Base-by-base conservation (phyloP, 805 yeast species). In the Kuraishia molischiana region DNA sequence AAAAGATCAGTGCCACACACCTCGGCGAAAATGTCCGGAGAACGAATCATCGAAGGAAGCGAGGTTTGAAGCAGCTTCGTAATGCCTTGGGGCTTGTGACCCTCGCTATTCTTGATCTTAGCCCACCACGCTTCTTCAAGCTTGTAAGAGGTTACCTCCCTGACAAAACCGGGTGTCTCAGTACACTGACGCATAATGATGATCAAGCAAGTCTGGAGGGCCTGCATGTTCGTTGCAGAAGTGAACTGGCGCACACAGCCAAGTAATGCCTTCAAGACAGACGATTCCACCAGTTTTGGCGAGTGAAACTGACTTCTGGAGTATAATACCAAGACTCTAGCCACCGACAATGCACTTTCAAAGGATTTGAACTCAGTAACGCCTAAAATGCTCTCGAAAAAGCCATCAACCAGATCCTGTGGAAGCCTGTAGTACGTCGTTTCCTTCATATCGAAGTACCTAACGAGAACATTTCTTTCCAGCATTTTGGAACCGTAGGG, bases 161-260 rank as follows among this genome's bases (percentile, higher is more conserved):
- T 61, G 4, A 85, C 59, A 10, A 72, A 58, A 0, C 64, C 67
- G 0, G 61, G 53, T 3, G 75, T 70, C 54, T 87, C 97, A 52
- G 79, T 75, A 40, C 87, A 78, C 32, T 82, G 65, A 51, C 95
- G 70, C 1, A 79, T 53, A 24, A 86, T 59, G 10, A 74, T 61
- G 1, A 76, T 63, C 17, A 78, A 61, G 1, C 74, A 54, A 4
- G 67, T 59, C 41, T 75, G 77, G 2, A 77, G 34, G 9, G 50
- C 47, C 32, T 59, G 59, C 2, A 62, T 56, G 34, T 56, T 59
- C 14, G 64, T 65, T 4, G 66, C 56, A 33, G 51, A 56, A 4
- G 61, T 49, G 41, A 62, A 58, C 3, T 43, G 36, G 9, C 52
- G 50, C 28, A 77, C 61, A 5, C 68, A 60, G 20, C 55, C 54